phyloP scores from a whole-genome alignment of 2,329 filamentous ascomycete genomes.

The Arthrobotrys entomopaga region DNA sequence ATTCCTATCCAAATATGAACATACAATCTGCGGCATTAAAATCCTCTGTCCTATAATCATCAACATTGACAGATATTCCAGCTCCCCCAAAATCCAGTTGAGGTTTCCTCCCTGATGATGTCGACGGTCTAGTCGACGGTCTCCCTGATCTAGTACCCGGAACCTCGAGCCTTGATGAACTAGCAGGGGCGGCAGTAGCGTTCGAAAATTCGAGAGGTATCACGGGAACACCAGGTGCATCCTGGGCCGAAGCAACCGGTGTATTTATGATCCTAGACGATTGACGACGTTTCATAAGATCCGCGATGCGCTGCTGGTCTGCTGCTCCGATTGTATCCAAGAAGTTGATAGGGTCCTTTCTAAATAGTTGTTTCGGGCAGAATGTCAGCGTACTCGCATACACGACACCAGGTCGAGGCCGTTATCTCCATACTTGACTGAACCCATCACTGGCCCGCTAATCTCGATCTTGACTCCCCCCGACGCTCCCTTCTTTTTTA shows the following conservation, averaged over 20 bases:
- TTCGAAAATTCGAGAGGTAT: conserved; percentile 68
- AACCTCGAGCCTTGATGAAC: conserved; percentile 64
- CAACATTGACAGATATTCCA: conserved; percentile 74
- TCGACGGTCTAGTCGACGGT: conserved; percentile 59
- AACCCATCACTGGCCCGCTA: conserved; percentile 31
- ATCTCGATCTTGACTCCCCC: conserved; percentile 6
- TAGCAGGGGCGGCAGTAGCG: conserved; percentile 71
- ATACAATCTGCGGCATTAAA: conserved; percentile 81
- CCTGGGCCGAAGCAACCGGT: conserved; percentile 76
- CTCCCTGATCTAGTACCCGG: conserved; percentile 8
- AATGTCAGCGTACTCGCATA: too few species aligned
- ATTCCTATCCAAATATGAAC: conserved; percentile 59
- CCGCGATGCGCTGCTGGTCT: conserved; percentile 68
- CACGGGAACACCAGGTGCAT: conserved; percentile 74
- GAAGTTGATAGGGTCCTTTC: conserved; percentile 37
- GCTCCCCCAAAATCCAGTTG: conserved; percentile 67
- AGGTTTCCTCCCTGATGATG: conserved; percentile 65
- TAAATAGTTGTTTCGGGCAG: not conserved
- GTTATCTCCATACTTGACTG: conserved; percentile 19
- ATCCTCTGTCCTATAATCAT: conserved; percentile 80
- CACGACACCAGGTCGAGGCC: not conserved
- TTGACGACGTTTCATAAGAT: conserved; percentile 93
- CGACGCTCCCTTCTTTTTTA: not conserved
- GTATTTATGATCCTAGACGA: conserved; percentile 77
- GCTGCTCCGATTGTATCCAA: conserved; percentile 52